These are phyloP conservation scores for Elymus sibiricus DNA, from an alignment of 176 grass and related monocot genomes.

Conservation along the genomic window DNA sequence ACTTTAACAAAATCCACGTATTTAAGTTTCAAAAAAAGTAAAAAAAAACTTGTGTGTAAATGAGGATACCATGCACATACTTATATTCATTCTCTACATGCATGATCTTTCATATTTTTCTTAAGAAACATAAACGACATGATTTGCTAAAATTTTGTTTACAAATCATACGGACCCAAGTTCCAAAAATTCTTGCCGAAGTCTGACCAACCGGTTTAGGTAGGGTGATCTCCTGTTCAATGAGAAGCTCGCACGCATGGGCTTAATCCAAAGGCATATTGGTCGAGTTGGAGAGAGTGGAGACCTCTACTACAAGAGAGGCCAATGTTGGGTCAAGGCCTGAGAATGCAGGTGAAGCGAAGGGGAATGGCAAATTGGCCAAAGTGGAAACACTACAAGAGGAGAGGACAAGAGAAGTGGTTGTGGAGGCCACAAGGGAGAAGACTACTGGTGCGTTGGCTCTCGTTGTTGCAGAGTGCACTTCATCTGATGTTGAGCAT, in stretches of 20 bases:
- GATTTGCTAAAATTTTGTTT: too few relatives aligned
- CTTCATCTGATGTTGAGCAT: conserved; percentile 1
- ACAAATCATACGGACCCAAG: too few relatives aligned
- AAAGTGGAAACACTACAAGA: neutral
- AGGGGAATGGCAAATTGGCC: neutral
- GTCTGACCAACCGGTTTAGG: conserved; percentile 10
- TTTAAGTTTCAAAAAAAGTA: too few relatives aligned
- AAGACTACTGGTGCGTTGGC: neutral
- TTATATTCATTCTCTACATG: too few relatives aligned
- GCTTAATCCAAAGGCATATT: neutral
- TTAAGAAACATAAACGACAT: too few relatives aligned
- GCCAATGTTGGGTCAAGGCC: neutral
- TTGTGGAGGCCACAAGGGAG: conserved; percentile 1
- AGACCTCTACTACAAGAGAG: neutral
- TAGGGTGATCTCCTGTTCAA: neutral
- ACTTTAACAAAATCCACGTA: too few relatives aligned
- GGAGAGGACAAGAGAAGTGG: neutral
- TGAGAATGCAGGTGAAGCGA: neutral
- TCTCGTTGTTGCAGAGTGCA: conserved; percentile 18
- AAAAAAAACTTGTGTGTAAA: too few relatives aligned
- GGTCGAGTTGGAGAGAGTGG: neutral
- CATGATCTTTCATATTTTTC: too few relatives aligned
- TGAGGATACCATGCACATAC: too few relatives aligned
- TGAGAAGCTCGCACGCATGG: neutral
- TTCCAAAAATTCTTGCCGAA: neutral